Conservation (phyloP, 805 yeast genomes). For the Candida schatavii region DNA sequence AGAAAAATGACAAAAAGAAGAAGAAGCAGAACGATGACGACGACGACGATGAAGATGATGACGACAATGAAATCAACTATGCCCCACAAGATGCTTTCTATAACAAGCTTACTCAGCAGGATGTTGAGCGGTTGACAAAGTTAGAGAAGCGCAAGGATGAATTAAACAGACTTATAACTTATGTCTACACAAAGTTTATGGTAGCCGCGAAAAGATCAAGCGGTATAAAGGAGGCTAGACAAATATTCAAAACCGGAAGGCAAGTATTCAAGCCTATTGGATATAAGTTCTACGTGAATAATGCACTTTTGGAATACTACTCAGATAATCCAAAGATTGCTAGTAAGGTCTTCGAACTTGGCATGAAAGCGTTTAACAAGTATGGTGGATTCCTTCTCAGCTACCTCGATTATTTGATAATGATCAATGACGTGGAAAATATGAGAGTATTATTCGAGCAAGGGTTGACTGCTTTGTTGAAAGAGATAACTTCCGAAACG, state of each 20-base stretch:
- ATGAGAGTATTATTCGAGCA: slow-evolving; percentile 83
- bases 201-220: slow-evolving; percentile 63
- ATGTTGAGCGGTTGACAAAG: slow-evolving; percentile 18
- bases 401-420: slow-evolving; percentile 71
- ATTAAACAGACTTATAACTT: slow-evolving; percentile 47
- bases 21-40: slow-evolving; percentile 2
- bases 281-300: slow-evolving; percentile 74
- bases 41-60: slow-evolving; percentile 17
- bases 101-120: slow-evolving; percentile 16
- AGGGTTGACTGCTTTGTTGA: slow-evolving; percentile 54
- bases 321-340: slow-evolving; percentile 69
- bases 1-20: slow-evolving; percentile 10
- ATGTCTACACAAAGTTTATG: slow-evolving; percentile 68
- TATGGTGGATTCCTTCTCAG: slow-evolving; percentile 61
- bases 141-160: slow-evolving; percentile 21
- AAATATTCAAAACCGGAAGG: slow-evolving; percentile 67
- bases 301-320: slow-evolving; percentile 77
- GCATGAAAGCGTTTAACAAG: slow-evolving; percentile 55
- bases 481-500: slow-evolving; percentile 31
- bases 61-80: slow-evolving; percentile 14
- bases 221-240: slow-evolving; percentile 72
- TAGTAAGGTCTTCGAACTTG: slow-evolving; percentile 72
- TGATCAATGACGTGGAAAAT: slow-evolving; percentile 65
- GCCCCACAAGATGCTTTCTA: slow-evolving; percentile 2
- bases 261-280: slow-evolving; percentile 56